These are phyloP conservation scores for Hsuehochloa calcarea DNA, from an alignment of 176 grass and related monocot genomes.

Conservation along the genomic window DNA sequence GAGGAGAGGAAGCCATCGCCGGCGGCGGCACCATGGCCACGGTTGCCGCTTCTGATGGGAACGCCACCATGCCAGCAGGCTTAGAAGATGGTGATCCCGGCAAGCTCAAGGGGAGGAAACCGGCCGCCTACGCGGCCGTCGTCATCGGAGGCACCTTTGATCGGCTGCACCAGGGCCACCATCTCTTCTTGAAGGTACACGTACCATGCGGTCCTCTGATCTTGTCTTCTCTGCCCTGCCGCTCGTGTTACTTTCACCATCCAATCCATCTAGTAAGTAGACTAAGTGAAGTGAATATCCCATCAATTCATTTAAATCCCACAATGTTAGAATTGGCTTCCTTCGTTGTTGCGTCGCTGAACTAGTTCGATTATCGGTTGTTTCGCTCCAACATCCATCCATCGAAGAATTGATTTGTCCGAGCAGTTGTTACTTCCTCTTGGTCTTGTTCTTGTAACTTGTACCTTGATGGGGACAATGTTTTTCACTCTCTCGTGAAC, in stretches of 20 bases:
- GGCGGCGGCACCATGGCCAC: not conserved
- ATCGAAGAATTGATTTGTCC: not conserved
- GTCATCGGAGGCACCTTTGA: slow-evolving; percentile 95
- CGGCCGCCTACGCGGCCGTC: slow-evolving; percentile 43
- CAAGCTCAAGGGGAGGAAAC: not conserved
- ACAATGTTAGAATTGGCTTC: not conserved
- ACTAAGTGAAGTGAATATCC: too few relatives aligned
- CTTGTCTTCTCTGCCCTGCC: not conserved
- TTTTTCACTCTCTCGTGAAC: not conserved
- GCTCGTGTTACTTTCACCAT: not conserved
- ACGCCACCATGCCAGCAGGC: too few relatives aligned
- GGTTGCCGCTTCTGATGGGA: not conserved
- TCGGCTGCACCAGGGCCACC: slow-evolving; percentile 79
- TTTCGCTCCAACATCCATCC: not conserved
- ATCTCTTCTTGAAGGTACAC: slow-evolving; percentile 73
- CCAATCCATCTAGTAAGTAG: not conserved
- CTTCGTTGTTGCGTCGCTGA: too few relatives aligned
- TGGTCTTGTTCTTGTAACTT: not conserved
- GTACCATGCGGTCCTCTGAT: not conserved
- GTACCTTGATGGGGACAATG: not conserved
- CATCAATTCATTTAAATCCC: not conserved
- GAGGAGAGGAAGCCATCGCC: not conserved
- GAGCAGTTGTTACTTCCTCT: not conserved
- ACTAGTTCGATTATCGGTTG: not conserved
- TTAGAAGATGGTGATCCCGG: not conserved